Percentiles rank a stretch among this genome's conserved stretches.
Evolutionary conservation across 768 basidiomycete genomes (phyloP).

Genomic region (Tylopilus subfusipes): DNA sequence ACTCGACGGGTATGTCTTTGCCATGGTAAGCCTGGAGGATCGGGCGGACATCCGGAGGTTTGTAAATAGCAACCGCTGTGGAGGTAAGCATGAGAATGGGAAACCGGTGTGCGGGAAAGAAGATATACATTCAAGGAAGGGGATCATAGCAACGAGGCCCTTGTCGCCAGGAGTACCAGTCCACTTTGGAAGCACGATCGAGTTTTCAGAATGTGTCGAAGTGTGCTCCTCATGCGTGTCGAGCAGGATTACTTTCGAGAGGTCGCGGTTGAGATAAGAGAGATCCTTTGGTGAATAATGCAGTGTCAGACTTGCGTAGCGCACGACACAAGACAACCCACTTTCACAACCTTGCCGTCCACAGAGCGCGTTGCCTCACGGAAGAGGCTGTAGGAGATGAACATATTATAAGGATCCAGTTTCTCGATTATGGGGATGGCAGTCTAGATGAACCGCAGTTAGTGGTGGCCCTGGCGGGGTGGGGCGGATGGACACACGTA

Average conservation of each 20-base stretch:
- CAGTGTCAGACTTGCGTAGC: neutral
- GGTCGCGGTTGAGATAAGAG: constrained; percentile 90
- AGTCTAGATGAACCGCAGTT: constrained; percentile 49
- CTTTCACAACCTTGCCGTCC: constrained; percentile 85
- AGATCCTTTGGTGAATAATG: constrained; percentile 55
- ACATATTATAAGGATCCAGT: constrained; percentile 90
- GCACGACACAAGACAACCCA: constrained; percentile 22
- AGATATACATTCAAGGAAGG: constrained; percentile 88
- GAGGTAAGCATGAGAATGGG: neutral
- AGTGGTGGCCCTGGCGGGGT: neutral
- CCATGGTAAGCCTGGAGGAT: constrained; percentile 82
- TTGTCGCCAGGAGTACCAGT: constrained; percentile 70
- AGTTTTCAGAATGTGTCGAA: constrained; percentile 81
- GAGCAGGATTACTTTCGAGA: constrained; percentile 82
- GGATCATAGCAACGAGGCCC: constrained; percentile 83
- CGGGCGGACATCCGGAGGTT: constrained; percentile 80
- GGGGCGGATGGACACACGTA: constrained; percentile 58
- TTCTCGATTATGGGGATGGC: constrained; percentile 87
- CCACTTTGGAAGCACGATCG: constrained; percentile 83
- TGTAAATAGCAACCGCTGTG: constrained; percentile 89
- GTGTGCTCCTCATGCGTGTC: constrained; percentile 83
- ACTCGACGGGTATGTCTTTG: constrained; percentile 86
- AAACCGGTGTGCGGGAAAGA: neutral
- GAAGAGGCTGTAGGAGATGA: constrained; percentile 86
- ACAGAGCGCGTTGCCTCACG: constrained; percentile 85